Evolutionary conservation across 2,329 filamentous ascomycete species (phyloP), one percentile per base, ranked within the genome.

Genomic region (Trichoderma endophyticum): DNA sequence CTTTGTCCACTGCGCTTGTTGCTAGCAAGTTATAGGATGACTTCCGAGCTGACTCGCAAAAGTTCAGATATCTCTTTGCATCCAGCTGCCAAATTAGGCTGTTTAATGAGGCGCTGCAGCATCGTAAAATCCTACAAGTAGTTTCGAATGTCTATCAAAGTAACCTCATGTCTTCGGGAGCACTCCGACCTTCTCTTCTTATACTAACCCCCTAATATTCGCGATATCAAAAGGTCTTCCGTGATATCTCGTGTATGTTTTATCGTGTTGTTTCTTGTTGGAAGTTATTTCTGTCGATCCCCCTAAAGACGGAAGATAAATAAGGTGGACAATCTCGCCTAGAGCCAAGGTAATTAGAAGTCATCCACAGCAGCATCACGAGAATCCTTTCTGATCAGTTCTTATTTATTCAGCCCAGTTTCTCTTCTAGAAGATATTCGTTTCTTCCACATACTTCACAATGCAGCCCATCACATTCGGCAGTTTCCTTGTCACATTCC

Each of bases 381-480:
- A 48, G 57, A 62, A 15, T 60, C 26, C 14, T 26, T 54, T 15
- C n/a, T 43, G 48, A 61, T 43, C 51, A 21, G 8, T 62, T 28
- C 9, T 54, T 36, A 30, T 39, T 39, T 34, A 36, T 43, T 51
- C 43, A 70, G 26, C 69, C 24, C 14, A 28, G 18, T 63, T 18
- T 32, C 32, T 6, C 3, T 54, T n/a, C 26, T 24, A 12, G 26
- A 56, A 39, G 15, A 39, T 8, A 2, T 18, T 61, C n/a, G 15
- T 18, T 14, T 26, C 8, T 36, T 56, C 21, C 34, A 43, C 39
- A 34, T 18, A 34, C n/a, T 30, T 14, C 14, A 67, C n/a, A 54
- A 71, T 71, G 70, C 70, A 67, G 62, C 68, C 68, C 60, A 14
- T 30, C 24, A 57, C 62, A 21, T 71, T 71, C 26, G 70, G 70